These are phyloP conservation scores for Blastocystis sp. DNA, from an alignment of 352 stramenopile genomes.

Conservation along the genomic window DNA sequence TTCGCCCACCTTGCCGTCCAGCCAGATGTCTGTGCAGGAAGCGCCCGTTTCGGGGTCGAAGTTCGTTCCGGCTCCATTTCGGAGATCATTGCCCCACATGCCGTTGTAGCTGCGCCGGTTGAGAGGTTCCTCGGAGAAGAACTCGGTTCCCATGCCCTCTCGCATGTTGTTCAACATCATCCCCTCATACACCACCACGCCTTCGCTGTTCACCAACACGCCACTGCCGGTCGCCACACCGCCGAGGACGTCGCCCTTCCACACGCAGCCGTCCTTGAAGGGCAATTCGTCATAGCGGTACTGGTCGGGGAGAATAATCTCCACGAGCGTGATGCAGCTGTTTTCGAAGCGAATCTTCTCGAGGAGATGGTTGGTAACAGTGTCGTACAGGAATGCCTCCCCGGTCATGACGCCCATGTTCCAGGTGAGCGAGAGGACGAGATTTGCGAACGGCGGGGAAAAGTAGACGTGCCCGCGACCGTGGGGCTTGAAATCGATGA, in stretches of 20 bases:
- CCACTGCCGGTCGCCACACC: not conserved
- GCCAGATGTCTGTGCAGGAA: not conserved
- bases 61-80: not conserved
- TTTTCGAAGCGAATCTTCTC: not conserved
- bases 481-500: not conserved
- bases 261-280: not conserved
- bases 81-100: not conserved
- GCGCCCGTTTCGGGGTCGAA: not conserved
- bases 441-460: not conserved
- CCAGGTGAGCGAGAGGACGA: not conserved
- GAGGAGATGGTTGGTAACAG: not conserved
- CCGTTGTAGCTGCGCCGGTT: not conserved
- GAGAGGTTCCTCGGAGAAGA: not conserved
- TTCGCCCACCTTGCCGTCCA: not conserved
- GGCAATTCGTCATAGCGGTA: not conserved
- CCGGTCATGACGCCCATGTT: not conserved
- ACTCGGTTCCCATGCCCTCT: not conserved
- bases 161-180: not conserved
- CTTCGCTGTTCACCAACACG: not conserved
- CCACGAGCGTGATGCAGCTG: not conserved
- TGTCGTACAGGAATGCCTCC: not conserved
- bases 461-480: not conserved
- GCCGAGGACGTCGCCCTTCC: not conserved
- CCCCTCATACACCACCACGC: not conserved
- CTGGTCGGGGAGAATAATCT: not conserved